Evolutionary conservation across 2,329 filamentous ascomycete species (phyloP), one percentile per base, ranked within the genome.

Genomic region (Diaporthe ampelina): DNA sequence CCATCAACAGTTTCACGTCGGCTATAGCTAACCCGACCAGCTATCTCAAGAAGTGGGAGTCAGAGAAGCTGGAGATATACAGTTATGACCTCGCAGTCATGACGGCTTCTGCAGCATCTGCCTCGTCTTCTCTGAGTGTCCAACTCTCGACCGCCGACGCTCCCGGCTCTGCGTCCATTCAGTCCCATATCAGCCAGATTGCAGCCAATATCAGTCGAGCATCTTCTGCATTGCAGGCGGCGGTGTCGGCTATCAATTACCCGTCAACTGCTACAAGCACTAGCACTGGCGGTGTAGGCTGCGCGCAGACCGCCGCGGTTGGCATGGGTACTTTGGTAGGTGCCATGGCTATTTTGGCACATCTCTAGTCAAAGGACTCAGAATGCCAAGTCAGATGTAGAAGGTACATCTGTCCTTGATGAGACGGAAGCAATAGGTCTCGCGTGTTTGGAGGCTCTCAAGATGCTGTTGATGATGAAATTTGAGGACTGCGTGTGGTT

Each of bases 101-200:
- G 35, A 73, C 56, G 0, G 32, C 72, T 4, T 45, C 50, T 7
- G 71, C 61, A 11, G 54, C 37, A 15, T 21, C 54, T 19, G 40
- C 15, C 8, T 26, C 35, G 17, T 69, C 71, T 21, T 69, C 71
- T 1, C 40, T 73, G 37, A n/a, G 9, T 19, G 13, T 26, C 6
- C 61, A 43, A 37, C 32, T 54, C 15, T 73, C 71, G 11, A 73
- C 61, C 17, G 71, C 71, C 17, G 67, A 65, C 19, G 63, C 61
- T 9, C 11, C 61, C 15, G 32, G 17, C 17, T 56, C 50, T 21
- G 29, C 63, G 11, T 72, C 70, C 1, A 52, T 67, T 19, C 7
- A 35, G 0, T 70, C 67, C 21, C 21, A 37, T 9, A 45, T 72
- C 45, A 67, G 37, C 24, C n/a, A 37, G 19, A 11, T 57, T 5